Evolutionary conservation across 2,329 filamentous ascomycete genomes (phyloP), one percentile per base, ranked within the genome.

Genomic region (Aaosphaeria pasadenensis): DNA sequence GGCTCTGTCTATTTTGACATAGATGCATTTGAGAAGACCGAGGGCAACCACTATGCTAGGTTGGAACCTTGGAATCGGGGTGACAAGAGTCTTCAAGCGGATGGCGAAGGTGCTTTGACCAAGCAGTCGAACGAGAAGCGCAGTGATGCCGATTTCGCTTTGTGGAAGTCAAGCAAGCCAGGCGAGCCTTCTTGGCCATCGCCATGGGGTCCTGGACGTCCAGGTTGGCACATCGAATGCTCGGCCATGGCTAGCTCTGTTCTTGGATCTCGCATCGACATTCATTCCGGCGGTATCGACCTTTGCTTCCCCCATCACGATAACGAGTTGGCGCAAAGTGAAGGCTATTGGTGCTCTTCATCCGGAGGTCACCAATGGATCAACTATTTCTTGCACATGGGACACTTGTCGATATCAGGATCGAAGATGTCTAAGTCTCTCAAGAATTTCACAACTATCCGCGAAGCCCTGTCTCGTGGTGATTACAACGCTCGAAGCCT

Each of bases 211-310:
- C 79, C 85, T 47, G 91, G 91, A 4, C 80, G 92, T 40, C 92
- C 92, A 1, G 92, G 92, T 13, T 97, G 92, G 92, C 92, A 96
- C 65, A 96, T 96, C 62, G 91, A 96, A 74, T 96, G 92, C 83
- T 91, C 87, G 1, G 91, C 91, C 11, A 96, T 97, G 92, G 91
- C 91, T 0, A 92, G 88, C 2, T 89, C 91, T 54, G 81, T 91
- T n/a, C 75, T 97, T 1, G 91, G 91, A 5, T 79, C 84, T 30
- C 81, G 86, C 52, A 91, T 97, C 77, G 92, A 97, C 67, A 89
- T 96, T 46, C 92, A 96, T 70, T 95, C 89, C 24, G 91, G 92
- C 30, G 92, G 92, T 49, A 87, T 96, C 51, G 92, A 97, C 69
- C 79, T 97, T 45, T 86, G 87, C 0, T 96, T 96, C 70, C 91